These are phyloP conservation scores for Phytophthora quininea DNA, from an alignment of 352 stramenopile genomes.

Conservation along the genomic window DNA sequence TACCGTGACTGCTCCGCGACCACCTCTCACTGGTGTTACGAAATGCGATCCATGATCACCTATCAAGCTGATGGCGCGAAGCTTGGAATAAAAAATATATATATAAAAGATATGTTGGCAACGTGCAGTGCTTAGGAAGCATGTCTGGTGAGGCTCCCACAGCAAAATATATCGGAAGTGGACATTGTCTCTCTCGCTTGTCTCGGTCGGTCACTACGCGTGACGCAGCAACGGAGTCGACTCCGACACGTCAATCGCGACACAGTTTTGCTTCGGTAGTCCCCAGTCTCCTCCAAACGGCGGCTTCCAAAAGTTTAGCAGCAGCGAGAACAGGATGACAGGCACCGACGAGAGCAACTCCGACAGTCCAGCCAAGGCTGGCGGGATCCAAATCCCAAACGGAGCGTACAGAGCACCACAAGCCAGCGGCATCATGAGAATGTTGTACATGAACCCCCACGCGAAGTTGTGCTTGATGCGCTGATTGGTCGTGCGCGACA, in stretches of 20 bases:
- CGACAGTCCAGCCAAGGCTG: constrained; percentile 70
- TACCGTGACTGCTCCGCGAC: background rate
- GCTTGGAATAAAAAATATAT: background rate
- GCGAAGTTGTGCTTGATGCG: constrained; percentile 81
- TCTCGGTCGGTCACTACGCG: background rate
- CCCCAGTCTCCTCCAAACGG: constrained; percentile 40
- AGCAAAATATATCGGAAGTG: constrained; percentile 18
- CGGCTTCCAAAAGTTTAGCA: constrained; percentile 71
- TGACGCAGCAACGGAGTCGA: constrained; percentile 46
- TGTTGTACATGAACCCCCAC: constrained; percentile 79
- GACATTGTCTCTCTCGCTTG: constrained; percentile 11
- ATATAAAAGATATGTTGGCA: background rate
- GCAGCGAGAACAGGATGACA: constrained; percentile 76
- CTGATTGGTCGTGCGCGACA: constrained; percentile 66
- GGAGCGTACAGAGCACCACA: constrained; percentile 71
- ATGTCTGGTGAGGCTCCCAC: background rate
- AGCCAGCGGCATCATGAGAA: constrained; percentile 76
- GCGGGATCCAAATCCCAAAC: constrained; percentile 65
- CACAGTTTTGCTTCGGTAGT: constrained; percentile 13
- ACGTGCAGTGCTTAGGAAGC: background rate
- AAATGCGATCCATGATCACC: background rate
- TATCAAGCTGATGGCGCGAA: background rate
- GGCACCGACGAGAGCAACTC: constrained; percentile 79
- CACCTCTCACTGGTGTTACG: background rate
- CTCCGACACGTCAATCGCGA: constrained; percentile 51